A percentile compares a stretch with the other conserved stretches of the same genome.
Conservation (phyloP, 768 basidiomycete genomes). For the Collybia nuda region DNA sequence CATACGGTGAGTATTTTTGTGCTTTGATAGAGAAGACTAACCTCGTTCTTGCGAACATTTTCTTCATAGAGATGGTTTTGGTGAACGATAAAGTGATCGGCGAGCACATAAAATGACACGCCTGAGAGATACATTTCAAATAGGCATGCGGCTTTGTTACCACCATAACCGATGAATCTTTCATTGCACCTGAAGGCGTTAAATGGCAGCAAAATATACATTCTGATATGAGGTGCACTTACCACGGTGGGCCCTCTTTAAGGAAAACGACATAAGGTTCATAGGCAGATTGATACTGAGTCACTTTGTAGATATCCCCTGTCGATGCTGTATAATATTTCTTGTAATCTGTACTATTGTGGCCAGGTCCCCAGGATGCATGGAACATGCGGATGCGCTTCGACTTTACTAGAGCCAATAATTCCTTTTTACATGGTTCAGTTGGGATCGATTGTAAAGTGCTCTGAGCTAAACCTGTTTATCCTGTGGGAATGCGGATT, state of each 20-base stretch:
- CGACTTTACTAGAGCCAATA: conserved; percentile 57
- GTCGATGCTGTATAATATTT: conserved; percentile 60
- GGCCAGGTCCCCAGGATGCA: conserved; percentile 73
- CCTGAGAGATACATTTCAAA: conserved; percentile 91
- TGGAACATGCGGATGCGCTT: conserved; percentile 76
- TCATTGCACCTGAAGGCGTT: conserved; percentile 73
- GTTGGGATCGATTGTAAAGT: neutral
- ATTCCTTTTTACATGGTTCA: conserved; percentile 31
- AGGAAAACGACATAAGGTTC: conserved; percentile 88
- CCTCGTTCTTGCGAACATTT: conserved; percentile 68
- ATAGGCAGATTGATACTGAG: conserved; percentile 78
- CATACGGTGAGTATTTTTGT: neutral
- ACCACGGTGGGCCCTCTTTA: conserved; percentile 78
- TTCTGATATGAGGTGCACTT: conserved; percentile 11
- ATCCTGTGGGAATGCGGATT: conserved; percentile 58
- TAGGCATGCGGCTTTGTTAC: conserved; percentile 90
- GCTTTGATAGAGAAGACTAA: conserved; percentile 19
- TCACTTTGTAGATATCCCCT: conserved; percentile 74
- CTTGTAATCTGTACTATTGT: conserved; percentile 78
- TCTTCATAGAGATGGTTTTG: conserved; percentile 86
- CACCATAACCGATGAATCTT: conserved; percentile 88
- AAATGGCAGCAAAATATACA: neutral
- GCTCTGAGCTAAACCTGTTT: conserved; percentile 53
- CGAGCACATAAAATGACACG: conserved; percentile 77
- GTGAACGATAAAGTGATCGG: conserved; percentile 88